phyloP scores from a whole-genome alignment of 2,329 filamentous ascomycete species.

The Penicillium sp. region DNA sequence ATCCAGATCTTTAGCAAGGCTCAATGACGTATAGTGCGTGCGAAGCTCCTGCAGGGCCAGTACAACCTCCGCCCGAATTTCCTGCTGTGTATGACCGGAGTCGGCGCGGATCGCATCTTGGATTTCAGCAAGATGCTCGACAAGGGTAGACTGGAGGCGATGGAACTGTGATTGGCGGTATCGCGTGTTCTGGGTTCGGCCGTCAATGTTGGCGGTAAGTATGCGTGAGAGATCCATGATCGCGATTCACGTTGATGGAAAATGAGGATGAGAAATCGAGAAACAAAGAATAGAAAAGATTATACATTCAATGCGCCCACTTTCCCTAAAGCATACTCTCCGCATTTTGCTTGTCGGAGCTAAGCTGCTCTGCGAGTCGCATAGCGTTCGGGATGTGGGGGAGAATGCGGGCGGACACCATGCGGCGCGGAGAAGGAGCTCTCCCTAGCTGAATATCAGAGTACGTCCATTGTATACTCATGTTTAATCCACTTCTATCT shows the following conservation, averaged over 20 bases:
- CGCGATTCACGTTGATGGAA: not conserved
- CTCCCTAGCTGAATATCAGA: not conserved
- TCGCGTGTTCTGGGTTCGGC: constrained; percentile 38
- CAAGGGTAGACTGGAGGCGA: constrained; percentile 35
- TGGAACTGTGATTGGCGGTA: constrained; percentile 44
- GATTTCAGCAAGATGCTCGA: constrained; percentile 28
- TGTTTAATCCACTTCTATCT: not conserved
- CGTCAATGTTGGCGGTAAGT: constrained; percentile 38
- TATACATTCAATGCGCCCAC: not conserved
- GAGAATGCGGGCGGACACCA: constrained; percentile 11
- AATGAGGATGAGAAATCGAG: not conserved
- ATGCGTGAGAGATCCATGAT: constrained; percentile 30
- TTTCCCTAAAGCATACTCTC: not conserved
- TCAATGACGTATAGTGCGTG: constrained; percentile 25
- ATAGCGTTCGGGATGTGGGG: constrained; percentile 25
- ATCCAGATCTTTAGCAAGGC: constrained; percentile 19
- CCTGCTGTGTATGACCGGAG: constrained; percentile 28
- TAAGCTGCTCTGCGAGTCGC: not conserved
- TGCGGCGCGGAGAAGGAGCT: not conserved
- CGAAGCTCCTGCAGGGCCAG: constrained; percentile 29
- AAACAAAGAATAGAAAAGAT: not conserved
- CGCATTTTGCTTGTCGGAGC: constrained; percentile 3
- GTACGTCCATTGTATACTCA: not conserved
- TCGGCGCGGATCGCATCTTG: constrained; percentile 34
- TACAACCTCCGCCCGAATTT: constrained; percentile 32